Evolutionary conservation across 139 green algal genomes (phyloP), one percentile per base, ranked within the genome.

Genomic region (Trebouxia sp.): DNA sequence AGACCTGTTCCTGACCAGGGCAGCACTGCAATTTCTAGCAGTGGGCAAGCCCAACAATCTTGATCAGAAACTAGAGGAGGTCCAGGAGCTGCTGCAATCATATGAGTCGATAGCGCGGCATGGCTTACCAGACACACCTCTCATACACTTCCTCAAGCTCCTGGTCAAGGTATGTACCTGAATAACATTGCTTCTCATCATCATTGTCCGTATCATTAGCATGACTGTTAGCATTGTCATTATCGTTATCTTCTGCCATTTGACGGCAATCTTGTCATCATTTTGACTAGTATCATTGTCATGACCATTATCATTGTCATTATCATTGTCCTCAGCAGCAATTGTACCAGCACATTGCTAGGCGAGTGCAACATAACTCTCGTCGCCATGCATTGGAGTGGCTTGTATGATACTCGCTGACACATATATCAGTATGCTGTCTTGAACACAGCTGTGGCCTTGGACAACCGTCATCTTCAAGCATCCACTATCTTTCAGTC

Each of bases 71-170:
- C 41, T 77, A 26, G 69, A 77, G 42, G 69, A 77, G 24, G 24
- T 37, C 4, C 69, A 77, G 0, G 69, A 77, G 69, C 41, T 77
- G 39, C 41, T 77, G 24, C 69, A 77, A 41, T 77, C 69, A 1
- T 77, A 77, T 56, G 69, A 77, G 69, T 37, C 69, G 10, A 77
- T 77, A n/a, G 26, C 39, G 26, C 30, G 69, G 1, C 42, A 41
- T 10, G 69, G 41, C 1, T 26, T 77, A 41, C 69, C 69, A 77
- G 69, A 77, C 42, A 77, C 69, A 4, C 69, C 41, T 10, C 41
- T 77, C 39, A 38, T 77, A 26, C 69, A 77, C 41, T 77, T 77
- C 41, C 15, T 77, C 41, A 51, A 77, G 24, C 42, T 77, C 26
- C 69, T 77, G 5, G 30, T 77, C 9, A 51, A 77, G 69, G 69